These are phyloP conservation scores for Trypanosoma conorhini DNA, from an alignment of 208 protist genomes.

Conservation along the genomic window DNA sequence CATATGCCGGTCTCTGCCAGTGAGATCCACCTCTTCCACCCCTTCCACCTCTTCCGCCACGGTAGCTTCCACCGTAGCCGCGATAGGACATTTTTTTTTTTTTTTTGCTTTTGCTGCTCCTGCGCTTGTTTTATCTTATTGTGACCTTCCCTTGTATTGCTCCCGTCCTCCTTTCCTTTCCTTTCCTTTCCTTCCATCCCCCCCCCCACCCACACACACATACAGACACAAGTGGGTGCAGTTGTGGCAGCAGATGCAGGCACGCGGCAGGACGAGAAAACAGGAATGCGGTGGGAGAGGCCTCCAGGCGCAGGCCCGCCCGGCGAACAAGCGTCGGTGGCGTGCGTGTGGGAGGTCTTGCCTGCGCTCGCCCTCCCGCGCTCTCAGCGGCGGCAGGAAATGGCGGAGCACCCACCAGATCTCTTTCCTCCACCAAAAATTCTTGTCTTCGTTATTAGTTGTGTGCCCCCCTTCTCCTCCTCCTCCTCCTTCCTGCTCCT, in stretches of 20 bases:
- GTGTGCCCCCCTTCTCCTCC: background rate
- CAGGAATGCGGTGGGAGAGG: background rate
- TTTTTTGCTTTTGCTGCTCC: slow-evolving; percentile 8
- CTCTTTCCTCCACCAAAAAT: background rate
- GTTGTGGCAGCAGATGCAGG: too few relatives aligned
- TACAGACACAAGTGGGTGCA: background rate
- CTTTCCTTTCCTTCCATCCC: background rate
- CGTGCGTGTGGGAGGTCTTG: background rate
- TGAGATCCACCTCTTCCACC: slow-evolving; percentile 24
- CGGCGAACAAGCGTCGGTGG: background rate
- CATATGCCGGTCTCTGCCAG: background rate
- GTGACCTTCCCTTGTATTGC: background rate
- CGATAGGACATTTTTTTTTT: slow-evolving; percentile 22
- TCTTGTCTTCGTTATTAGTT: background rate
- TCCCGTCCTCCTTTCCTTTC: background rate
- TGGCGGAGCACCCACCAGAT: background rate
- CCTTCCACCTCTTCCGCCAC: slow-evolving; percentile 29
- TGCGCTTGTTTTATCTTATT: background rate
- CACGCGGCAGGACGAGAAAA: background rate
- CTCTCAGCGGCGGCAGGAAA: background rate
- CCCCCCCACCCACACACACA: background rate
- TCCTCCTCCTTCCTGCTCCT: background rate
- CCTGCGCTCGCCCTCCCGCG: background rate
- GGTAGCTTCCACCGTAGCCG: slow-evolving; percentile 23
- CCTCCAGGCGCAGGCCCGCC: background rate